Evolutionary conservation across 441 rosid species (phyloP).

Genomic region (Eruca vesicaria): DNA sequence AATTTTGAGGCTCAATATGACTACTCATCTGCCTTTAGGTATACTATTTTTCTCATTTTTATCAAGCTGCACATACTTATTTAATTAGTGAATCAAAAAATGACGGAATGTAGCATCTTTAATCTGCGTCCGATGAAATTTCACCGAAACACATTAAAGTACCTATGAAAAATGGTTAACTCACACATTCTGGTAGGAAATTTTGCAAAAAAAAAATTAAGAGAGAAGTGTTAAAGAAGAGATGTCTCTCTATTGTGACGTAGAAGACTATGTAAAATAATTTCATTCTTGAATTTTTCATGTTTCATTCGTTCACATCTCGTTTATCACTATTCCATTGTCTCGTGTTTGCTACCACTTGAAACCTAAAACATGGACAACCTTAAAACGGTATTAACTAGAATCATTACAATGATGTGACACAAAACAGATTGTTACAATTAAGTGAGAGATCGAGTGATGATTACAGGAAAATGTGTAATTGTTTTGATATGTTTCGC

Average conservation of each 20-base stretch:
- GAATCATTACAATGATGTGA: too few species aligned
- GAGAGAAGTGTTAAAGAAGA: not conserved
- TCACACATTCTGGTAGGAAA: not conserved
- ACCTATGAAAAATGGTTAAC: not conserved
- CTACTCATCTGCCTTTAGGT: constrained; percentile 27
- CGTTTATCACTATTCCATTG: not conserved
- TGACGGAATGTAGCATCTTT: not conserved
- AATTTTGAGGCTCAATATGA: constrained; percentile 26
- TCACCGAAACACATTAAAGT: not conserved
- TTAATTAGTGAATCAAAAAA: not conserved
- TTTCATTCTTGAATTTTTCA: not conserved
- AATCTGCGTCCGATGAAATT: too few species aligned
- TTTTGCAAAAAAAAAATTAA: not conserved
- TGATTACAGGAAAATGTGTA: too few species aligned
- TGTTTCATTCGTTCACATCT: not conserved
- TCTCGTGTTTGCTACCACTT: not conserved
- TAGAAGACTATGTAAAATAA: not conserved
- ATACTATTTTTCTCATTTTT: not conserved
- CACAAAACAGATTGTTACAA: too few species aligned
- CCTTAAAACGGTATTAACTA: too few species aligned
- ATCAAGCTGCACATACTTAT: not conserved
- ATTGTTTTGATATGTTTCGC: not conserved
- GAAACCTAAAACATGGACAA: not conserved
- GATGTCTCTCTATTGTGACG: not conserved
- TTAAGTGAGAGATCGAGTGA: too few species aligned